These are phyloP conservation scores for Danielia oregonensis DNA, from an alignment of 805 yeast species.

Conservation along the genomic window DNA sequence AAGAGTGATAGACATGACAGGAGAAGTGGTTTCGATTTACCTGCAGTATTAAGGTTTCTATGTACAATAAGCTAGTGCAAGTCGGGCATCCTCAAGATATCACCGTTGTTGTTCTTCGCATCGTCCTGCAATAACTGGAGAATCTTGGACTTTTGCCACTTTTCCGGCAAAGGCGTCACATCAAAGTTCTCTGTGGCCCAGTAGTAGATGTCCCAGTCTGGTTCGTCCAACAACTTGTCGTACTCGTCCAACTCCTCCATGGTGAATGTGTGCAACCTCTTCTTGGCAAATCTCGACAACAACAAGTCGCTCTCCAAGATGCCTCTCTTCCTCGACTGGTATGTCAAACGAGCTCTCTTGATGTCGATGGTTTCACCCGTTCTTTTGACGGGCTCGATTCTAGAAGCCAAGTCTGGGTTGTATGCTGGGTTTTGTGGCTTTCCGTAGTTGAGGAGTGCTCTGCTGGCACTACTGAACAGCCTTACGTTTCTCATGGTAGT, in stretches of 20 bases:
- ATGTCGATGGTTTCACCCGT: constrained; percentile 66
- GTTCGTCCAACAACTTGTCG: constrained; percentile 79
- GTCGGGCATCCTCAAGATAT: constrained; percentile 83
- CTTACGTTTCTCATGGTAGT: background rate
- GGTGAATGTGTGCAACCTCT: constrained; percentile 56
- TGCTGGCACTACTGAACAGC: constrained; percentile 1
- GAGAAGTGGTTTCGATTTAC: no score
- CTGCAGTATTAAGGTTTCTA: background rate
- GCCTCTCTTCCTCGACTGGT: constrained; percentile 93
- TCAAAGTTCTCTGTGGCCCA: constrained; percentile 90
- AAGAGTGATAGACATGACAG: background rate
- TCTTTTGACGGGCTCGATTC: constrained; percentile 77
- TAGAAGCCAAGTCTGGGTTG: constrained; percentile 47
- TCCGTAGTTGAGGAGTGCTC: constrained; percentile 32
- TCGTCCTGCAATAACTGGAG: constrained; percentile 65
- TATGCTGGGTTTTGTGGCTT: constrained; percentile 36
- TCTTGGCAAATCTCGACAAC: constrained; percentile 80
- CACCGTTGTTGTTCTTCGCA: constrained; percentile 67
- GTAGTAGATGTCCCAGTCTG: constrained; percentile 99
- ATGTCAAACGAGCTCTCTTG: constrained; percentile 82
- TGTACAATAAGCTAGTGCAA: no score
- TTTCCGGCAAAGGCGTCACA: constrained; percentile 82
- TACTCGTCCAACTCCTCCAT: constrained; percentile 76
- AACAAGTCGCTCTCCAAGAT: constrained; percentile 89
- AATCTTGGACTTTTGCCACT: constrained; percentile 70